Base-by-base conservation (phyloP, 192 early-diverging fungal species). In the Mortierella antarctica region DNA sequence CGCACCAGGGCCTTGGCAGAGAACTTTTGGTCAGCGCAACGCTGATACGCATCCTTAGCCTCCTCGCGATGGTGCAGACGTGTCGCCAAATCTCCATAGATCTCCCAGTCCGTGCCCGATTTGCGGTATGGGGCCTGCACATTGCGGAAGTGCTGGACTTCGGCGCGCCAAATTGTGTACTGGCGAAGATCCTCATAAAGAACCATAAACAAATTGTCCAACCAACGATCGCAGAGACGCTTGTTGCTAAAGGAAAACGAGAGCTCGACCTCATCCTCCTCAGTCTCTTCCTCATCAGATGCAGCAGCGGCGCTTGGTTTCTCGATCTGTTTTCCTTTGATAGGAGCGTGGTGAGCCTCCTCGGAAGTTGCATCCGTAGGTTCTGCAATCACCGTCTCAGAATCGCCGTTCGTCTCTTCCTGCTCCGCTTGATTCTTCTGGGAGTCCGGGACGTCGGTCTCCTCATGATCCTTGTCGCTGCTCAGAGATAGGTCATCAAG, bases 191-290 rank as follows among this genome's bases (percentile, higher is more conserved):
- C 85, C 74, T 98, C 97, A 74, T 97, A 99, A 53, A 99, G 84
- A 4, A 99, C 95, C 98, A 99, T 98, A 64, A 99, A 99, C 55
- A 97, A 86, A 83, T 99, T 99, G 79, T 99, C 98, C 60, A 99
- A 88, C 98, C 98, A 99, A 70, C 98, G 95, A 73, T 99, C 98
- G 70, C 98, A 99, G 50, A 99, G 90, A 21, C 98, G 88, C 90
- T 99, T 99, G 88, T 95, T 93, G 64, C 91, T 90, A 83, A 96
- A 96, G 5, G 89, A 92, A 70, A 95, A 96, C 50, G 74, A 80
- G 17, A 85, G 66, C 60, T 88, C 89, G 40, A 82, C 68, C 40
- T 83, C 79, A n/a, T 82, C 73, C n/a, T 83, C 71, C 48, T 83
- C 68, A 48, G 54, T 63, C 1, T 72, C 66, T 31, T 81, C 61